Percentiles rank a stretch among this genome's conserved stretches.
Evolutionary conservation across 2,329 filamentous ascomycete genomes (phyloP).

Genomic region (Colletotrichum gigasporum): DNA sequence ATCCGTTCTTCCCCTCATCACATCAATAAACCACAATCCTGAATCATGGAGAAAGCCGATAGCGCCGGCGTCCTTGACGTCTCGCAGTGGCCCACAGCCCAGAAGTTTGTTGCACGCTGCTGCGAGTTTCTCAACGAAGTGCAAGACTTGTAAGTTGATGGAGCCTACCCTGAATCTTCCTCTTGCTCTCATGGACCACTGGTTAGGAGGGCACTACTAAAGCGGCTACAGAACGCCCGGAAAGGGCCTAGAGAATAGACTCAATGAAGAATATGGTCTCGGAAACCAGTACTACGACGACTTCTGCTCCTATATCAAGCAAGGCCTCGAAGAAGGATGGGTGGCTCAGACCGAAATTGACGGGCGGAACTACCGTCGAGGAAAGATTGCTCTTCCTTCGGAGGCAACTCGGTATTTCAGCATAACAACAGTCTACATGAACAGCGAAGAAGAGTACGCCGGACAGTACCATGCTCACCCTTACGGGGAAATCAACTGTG

Average conservation of each 20-base stretch:
- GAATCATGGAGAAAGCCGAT: slow-evolving; percentile 18
- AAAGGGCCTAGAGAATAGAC: slow-evolving; percentile 51
- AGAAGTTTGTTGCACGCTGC: slow-evolving; percentile 39
- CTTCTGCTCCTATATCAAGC: slow-evolving; percentile 47
- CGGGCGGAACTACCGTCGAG: slow-evolving; percentile 56
- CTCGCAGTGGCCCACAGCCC: slow-evolving; percentile 39
- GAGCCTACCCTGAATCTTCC: neutral
- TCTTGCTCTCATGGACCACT: neutral
- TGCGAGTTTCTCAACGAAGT: slow-evolving; percentile 42
- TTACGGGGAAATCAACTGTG: slow-evolving; percentile 66
- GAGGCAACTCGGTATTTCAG: slow-evolving; percentile 59
- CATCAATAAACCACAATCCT: neutral
- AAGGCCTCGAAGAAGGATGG: slow-evolving; percentile 55
- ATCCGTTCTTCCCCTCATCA: neutral
- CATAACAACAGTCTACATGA: slow-evolving; percentile 67
- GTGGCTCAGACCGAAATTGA: slow-evolving; percentile 52
- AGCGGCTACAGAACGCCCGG: slow-evolving; percentile 50
- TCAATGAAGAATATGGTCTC: slow-evolving; percentile 54
- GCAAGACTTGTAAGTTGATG: slow-evolving; percentile 40
- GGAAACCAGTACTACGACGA: slow-evolving; percentile 53
- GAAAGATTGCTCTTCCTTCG: slow-evolving; percentile 55
- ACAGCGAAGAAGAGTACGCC: slow-evolving; percentile 54
- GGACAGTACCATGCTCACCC: slow-evolving; percentile 63
- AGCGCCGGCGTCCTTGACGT: slow-evolving; percentile 35
- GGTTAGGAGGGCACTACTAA: neutral